Percentiles rank a stretch among this genome's conserved stretches.
phyloP scores from a whole-genome alignment of 805 yeast species.

The Scheffersomyces stipitis region DNA sequence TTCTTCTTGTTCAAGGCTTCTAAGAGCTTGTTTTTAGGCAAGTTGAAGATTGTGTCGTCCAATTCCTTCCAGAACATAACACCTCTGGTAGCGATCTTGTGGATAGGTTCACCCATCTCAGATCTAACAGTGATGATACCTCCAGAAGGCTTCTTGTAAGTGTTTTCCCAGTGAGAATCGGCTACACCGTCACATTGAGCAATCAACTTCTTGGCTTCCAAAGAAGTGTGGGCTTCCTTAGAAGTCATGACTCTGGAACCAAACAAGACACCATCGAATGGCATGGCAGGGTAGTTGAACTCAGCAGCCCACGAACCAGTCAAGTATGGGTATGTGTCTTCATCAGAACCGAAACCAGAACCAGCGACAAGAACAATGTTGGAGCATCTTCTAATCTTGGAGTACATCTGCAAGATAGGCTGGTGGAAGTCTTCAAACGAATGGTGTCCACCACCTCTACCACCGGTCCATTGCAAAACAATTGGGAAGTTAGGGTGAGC shows the following conservation, averaged over 20 bases:
- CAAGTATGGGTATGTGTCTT: slow-evolving; percentile 95
- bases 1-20: slow-evolving; percentile 81
- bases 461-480: slow-evolving; percentile 99
- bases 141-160: slow-evolving; percentile 94
- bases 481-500: slow-evolving; percentile 97
- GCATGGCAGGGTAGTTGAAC: slow-evolving; percentile 96
- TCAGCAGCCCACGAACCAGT: slow-evolving; percentile 94
- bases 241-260: slow-evolving; percentile 98
- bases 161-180: slow-evolving; percentile 87
- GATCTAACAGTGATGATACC: slow-evolving; percentile 95
- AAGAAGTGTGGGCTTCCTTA: slow-evolving; percentile 91
- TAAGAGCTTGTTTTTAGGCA: slow-evolving; percentile 85
- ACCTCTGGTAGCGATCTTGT: slow-evolving; percentile 97
- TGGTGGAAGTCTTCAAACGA: slow-evolving; percentile 99
- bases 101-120: slow-evolving; percentile 99
- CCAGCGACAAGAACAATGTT: slow-evolving; percentile 94
- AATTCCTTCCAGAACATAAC: slow-evolving; percentile 96
- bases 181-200: slow-evolving; percentile 87
- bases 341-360: slow-evolving; percentile 96
- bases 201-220: slow-evolving; percentile 90
- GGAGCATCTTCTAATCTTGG: slow-evolving; percentile 86
- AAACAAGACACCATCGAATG: slow-evolving; percentile 93
- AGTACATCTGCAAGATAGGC: slow-evolving; percentile 93
- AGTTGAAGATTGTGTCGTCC: slow-evolving; percentile 87
- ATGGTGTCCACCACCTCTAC: slow-evolving; percentile 99